Percentiles rank a stretch among this genome's conserved stretches.
phyloP scores from a whole-genome alignment of 1,139 yeast genomes.

The Scheffersomyces quercinus region DNA sequence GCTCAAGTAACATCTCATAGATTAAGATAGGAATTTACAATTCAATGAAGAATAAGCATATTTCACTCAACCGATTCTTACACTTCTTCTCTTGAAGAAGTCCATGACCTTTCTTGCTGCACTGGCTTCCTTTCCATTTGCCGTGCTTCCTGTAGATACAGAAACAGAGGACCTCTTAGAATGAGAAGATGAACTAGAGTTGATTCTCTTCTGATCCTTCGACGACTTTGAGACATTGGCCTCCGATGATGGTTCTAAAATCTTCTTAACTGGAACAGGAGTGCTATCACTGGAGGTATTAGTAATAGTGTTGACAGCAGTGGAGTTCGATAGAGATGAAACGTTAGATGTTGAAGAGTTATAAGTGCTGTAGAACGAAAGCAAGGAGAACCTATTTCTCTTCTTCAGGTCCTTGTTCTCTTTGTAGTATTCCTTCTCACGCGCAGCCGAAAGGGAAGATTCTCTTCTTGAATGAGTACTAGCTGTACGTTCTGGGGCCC shows the following conservation, averaged over 20 bases:
- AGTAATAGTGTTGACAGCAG: neutral
- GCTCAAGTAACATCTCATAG: no score
- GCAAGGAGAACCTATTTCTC: constrained; percentile 52
- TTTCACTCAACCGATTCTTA: constrained; percentile 25
- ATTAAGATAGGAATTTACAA: no score
- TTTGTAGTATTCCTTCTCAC: constrained; percentile 18
- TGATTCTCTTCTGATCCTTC: constrained; percentile 13
- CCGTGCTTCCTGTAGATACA: constrained; percentile 17
- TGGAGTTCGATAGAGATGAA: constrained; percentile 6
- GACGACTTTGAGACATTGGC: constrained; percentile 18
- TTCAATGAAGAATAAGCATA: neutral
- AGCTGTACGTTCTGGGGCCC: neutral
- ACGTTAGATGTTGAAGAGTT: constrained; percentile 24
- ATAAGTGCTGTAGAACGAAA: constrained; percentile 50
- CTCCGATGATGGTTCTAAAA: constrained; percentile 44
- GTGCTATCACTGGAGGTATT: neutral
- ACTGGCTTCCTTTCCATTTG: constrained; percentile 55
- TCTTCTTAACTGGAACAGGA: constrained; percentile 22
- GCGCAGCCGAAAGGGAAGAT: neutral
- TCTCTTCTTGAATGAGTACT: neutral
- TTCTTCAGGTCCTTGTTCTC: constrained; percentile 39
- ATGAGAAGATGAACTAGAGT: constrained; percentile 16
- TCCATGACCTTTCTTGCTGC: constrained; percentile 81
- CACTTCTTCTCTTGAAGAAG: constrained; percentile 77
- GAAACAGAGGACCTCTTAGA: constrained; percentile 13